Percentiles rank a stretch among this genome's conserved stretches.
Evolutionary conservation across 1,284 basidiomycete genomes (phyloP).

Genomic region (Ceratobasidium sp.): DNA sequence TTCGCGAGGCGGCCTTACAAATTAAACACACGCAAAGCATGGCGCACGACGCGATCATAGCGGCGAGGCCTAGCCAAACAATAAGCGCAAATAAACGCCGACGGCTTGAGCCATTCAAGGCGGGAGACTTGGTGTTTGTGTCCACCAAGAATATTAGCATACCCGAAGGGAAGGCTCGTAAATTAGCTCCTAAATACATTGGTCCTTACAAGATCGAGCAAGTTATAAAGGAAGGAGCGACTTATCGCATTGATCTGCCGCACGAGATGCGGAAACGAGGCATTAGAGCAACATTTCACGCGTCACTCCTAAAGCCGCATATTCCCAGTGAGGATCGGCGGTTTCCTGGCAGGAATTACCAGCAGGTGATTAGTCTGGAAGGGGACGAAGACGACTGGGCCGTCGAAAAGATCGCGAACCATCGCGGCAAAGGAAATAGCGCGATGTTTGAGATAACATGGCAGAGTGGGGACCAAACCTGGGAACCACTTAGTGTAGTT

Average conservation of each 20-base stretch:
- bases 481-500: not conserved
- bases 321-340: conserved; percentile 33
- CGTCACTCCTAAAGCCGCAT: conserved; percentile 34
- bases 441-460: conserved; percentile 10
- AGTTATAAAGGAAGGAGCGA: not conserved
- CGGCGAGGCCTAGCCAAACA: conserved; percentile 12
- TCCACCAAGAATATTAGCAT: conserved; percentile 16
- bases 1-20: not conserved
- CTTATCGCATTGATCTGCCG: conserved; percentile 39
- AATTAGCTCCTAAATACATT: conserved; percentile 41
- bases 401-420: conserved; percentile 9
- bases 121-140: not conserved
- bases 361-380: conserved; percentile 4
- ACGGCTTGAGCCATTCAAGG: not conserved
- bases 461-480: conserved; percentile 10
- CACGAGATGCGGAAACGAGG: conserved; percentile 20
- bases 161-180: not conserved
- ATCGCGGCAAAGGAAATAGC: conserved; percentile 26
- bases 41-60: conserved; percentile 17
- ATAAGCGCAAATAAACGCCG: not conserved
- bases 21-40: conserved; percentile 4
- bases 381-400: conserved; percentile 19
- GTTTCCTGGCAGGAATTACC: conserved; percentile 30
- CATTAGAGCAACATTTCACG: conserved; percentile 41
- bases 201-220: conserved; percentile 26